Percentiles rank a stretch among this genome's conserved stretches.
phyloP scores from a whole-genome alignment of 2,329 filamentous ascomycete genomes.

The Colletotrichum sp. region DNA sequence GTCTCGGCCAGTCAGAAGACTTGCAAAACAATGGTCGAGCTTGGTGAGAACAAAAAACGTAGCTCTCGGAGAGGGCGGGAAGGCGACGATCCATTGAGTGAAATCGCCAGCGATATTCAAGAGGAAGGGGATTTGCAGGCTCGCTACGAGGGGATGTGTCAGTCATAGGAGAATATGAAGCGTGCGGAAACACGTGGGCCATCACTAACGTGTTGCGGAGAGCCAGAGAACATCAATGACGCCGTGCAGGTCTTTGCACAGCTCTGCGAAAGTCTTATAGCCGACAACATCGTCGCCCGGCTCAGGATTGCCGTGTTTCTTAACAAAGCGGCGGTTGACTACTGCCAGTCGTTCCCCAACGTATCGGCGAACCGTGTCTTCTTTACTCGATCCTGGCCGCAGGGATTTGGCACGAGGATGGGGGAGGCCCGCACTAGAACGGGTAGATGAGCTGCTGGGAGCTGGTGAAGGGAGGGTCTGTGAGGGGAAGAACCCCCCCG shows the following conservation, averaged over 20 bases:
- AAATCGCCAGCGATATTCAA: conserved; percentile 78
- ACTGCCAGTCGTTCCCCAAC: conserved; percentile 58
- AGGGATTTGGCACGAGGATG: conserved; percentile 59
- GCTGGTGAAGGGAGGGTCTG: conserved; percentile 58
- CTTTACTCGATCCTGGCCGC: conserved; percentile 61
- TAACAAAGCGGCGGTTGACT: conserved; percentile 63
- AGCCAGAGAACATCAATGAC: conserved; percentile 86
- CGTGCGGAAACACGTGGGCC: neutral
- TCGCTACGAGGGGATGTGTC: conserved; percentile 54
- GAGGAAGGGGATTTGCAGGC: conserved; percentile 82
- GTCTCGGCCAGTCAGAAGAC: conserved; percentile 72
- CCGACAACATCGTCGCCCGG: conserved; percentile 53
- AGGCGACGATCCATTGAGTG: conserved; percentile 73
- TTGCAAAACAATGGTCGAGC: conserved; percentile 83
- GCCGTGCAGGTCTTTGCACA: conserved; percentile 75
- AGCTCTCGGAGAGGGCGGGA: conserved; percentile 69
- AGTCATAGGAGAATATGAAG: neutral
- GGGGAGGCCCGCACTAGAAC: conserved; percentile 47
- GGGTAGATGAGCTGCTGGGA: conserved; percentile 52
- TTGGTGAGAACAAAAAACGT: conserved; percentile 78
- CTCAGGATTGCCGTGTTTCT: conserved; percentile 57
- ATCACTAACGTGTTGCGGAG: conserved; percentile 76
- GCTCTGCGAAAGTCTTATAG: conserved; percentile 68
- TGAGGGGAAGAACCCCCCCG: conserved; percentile 58
- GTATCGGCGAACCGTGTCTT: conserved; percentile 63